A percentile compares a stretch with the other conserved stretches of the same genome.
phyloP scores from a whole-genome alignment of 2,329 filamentous ascomycete species.

The Aspergillus sojae region DNA sequence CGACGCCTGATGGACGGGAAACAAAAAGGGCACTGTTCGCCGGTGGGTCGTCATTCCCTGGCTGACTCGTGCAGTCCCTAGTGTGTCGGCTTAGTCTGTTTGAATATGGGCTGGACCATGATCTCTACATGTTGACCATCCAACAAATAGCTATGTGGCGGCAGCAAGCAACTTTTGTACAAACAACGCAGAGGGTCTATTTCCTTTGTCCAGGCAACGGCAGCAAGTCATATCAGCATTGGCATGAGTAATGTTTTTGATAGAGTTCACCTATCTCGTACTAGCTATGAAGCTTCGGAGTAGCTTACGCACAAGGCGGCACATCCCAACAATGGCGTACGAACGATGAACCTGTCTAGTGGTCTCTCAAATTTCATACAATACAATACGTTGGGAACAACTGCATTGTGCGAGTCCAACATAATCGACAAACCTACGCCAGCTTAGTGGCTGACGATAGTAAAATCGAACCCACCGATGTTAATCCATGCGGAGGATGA shows the following conservation, averaged over 20 bases:
- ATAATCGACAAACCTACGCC: background rate
- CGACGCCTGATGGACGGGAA: background rate
- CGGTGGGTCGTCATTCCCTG: background rate
- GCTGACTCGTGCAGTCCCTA: background rate
- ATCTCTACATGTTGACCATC: background rate
- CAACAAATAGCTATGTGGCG: background rate
- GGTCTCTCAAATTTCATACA: background rate
- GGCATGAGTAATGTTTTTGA: background rate
- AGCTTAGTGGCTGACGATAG: background rate
- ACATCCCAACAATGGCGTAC: background rate
- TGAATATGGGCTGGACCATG: background rate
- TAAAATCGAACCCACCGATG: slow-evolving; percentile 1
- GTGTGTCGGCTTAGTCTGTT: background rate
- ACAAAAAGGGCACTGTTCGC: background rate
- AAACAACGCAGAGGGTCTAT: background rate
- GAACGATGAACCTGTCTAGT: background rate
- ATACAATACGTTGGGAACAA: background rate
- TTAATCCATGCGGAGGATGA: slow-evolving; percentile 1
- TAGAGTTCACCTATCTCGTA: background rate
- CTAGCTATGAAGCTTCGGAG: background rate
- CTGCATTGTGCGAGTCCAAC: background rate
- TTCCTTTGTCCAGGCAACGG: background rate
- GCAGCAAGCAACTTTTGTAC: background rate
- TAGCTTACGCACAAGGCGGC: background rate
- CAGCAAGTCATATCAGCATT: background rate